Conservation (phyloP, 768 basidiomycete species). For the Tulasnella calospora region DNA sequence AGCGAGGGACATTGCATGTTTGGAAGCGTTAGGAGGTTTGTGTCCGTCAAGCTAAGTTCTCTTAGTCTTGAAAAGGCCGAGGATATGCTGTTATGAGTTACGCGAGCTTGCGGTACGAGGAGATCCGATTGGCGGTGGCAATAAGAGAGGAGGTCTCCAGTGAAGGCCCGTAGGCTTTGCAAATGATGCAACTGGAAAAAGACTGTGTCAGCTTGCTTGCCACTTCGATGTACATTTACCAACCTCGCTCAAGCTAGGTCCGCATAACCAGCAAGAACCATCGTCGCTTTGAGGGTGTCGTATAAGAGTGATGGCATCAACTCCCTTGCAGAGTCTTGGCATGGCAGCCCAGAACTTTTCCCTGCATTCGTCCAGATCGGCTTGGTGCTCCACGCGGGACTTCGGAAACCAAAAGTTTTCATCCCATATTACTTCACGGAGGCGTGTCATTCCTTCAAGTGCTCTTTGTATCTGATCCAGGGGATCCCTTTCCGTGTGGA, state of each 20-base stretch:
- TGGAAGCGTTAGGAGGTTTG: background rate
- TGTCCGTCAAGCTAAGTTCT: background rate
- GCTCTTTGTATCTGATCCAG: background rate
- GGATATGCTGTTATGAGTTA: background rate
- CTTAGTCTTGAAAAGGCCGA: background rate
- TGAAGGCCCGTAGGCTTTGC: background rate
- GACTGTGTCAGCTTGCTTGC: background rate
- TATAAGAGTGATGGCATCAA: background rate
- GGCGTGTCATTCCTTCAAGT: background rate
- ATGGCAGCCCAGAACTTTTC: background rate
- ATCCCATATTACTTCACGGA: background rate
- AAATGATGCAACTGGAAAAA: background rate
- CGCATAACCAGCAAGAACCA: background rate
- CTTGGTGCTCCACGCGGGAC: background rate
- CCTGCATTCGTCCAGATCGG: background rate
- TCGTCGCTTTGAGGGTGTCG: background rate
- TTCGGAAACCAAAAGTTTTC: background rate
- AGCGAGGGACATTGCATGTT: background rate
- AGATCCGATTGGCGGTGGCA: background rate
- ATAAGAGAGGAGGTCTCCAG: background rate
- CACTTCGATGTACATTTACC: background rate
- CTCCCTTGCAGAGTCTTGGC: background rate
- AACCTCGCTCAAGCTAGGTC: background rate
- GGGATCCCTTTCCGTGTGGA: background rate
- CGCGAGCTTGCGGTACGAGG: background rate